A percentile compares a stretch with the other conserved stretches of the same genome.
These are phyloP conservation scores for Excoecaria agallocha DNA, from an alignment of 345 rosid genomes.

Conservation along the genomic window DNA sequence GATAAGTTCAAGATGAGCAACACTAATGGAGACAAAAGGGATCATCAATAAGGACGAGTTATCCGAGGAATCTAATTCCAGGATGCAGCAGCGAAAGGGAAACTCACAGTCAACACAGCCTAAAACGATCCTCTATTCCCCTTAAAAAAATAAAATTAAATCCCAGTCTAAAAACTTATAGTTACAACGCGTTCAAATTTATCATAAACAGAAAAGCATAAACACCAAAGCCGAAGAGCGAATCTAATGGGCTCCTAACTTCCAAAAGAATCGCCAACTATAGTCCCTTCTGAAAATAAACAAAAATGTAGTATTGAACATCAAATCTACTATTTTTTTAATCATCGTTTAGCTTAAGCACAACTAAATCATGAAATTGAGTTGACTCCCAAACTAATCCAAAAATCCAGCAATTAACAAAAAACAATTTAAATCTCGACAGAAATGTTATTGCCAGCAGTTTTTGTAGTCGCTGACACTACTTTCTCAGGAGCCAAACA, in stretches of 20 bases:
- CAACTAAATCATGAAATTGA: not conserved
- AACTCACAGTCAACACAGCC: not conserved
- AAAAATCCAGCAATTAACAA: not conserved
- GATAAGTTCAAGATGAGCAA: conserved; percentile 10
- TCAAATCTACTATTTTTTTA: not conserved
- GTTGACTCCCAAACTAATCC: not conserved
- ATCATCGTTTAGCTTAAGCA: not conserved
- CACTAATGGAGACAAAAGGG: conserved; percentile 14
- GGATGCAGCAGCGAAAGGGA: conserved; percentile 24
- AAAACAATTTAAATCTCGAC: not conserved
- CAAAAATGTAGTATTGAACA: not conserved
- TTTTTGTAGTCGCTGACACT: not conserved
- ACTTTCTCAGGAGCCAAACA: conserved; percentile 36
- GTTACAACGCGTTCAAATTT: not conserved
- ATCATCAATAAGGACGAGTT: conserved; percentile 3
- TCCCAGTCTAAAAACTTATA: not conserved
- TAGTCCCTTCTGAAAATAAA: not conserved
- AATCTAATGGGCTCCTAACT: not conserved
- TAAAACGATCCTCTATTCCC: not conserved
- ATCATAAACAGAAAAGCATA: not conserved
- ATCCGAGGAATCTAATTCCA: conserved; percentile 17
- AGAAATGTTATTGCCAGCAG: not conserved
- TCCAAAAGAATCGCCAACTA: not conserved
- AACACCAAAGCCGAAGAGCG: not conserved
- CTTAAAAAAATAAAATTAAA: not conserved